Evolutionary conservation across 208 protist genomes (phyloP).

Genomic region (Wallacemonas sp.): DNA sequence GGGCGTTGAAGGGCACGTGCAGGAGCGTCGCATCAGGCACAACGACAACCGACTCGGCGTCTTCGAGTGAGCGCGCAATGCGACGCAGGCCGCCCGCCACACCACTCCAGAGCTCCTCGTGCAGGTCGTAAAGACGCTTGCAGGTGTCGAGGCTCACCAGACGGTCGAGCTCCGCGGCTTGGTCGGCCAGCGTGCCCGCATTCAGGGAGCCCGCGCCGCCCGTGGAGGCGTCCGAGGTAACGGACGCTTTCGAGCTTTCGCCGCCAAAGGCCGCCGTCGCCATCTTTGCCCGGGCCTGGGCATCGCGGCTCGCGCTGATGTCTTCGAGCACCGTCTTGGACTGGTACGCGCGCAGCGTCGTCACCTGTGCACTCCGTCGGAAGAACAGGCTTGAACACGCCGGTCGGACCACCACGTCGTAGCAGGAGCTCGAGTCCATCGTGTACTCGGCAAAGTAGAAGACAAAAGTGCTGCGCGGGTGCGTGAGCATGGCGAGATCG

Average conservation of each 20-base stretch:
- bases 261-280: conserved; percentile 8
- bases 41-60: conserved; percentile 68
- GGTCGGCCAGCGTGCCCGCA: not conserved
- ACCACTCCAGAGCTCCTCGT: conserved; percentile 82
- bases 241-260: conserved; percentile 22
- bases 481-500: conserved; percentile 74
- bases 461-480: conserved; percentile 79
- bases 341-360: conserved; percentile 63
- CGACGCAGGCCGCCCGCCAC: conserved; percentile 50
- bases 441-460: conserved; percentile 91
- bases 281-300: conserved; percentile 5
- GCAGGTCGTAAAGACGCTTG: conserved; percentile 51
- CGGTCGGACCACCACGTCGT: conserved; percentile 77
- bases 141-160: conserved; percentile 38
- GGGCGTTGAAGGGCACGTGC: conserved; percentile 72
- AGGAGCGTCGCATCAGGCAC: conserved; percentile 79
- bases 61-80: conserved; percentile 33
- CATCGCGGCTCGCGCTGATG: conserved; percentile 17
- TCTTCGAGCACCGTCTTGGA: conserved; percentile 23
- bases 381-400: conserved; percentile 53
- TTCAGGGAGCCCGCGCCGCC: not conserved
- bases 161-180: conserved; percentile 1
- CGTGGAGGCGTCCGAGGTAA: not conserved
- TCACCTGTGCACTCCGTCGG: conserved; percentile 62
- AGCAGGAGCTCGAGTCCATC: conserved; percentile 55